Percentiles rank a stretch among this genome's conserved stretches.
Evolutionary conservation across 1,284 basidiomycete species (phyloP).

Genomic region (Papiliotrema terrestris): DNA sequence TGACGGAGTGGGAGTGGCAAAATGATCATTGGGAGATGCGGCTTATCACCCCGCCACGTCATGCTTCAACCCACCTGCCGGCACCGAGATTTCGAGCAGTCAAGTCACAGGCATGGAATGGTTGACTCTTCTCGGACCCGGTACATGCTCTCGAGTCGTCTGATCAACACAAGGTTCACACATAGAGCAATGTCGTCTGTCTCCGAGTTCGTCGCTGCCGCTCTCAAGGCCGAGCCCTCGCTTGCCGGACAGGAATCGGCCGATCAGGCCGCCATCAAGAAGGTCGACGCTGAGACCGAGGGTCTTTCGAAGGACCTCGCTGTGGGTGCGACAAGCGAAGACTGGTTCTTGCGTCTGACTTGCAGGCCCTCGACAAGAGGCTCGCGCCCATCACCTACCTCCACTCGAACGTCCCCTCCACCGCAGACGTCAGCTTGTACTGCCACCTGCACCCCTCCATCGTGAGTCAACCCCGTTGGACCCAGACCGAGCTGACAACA

Average conservation of each 20-base stretch:
- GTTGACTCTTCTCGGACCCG: neutral
- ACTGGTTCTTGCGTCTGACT: neutral
- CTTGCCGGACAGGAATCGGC: slow-evolving; percentile 38
- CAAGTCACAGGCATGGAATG: neutral
- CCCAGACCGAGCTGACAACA: slow-evolving; percentile 8
- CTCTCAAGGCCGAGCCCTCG: slow-evolving; percentile 38
- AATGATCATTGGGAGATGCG: neutral
- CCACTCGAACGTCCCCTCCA: slow-evolving; percentile 72
- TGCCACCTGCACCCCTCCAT: slow-evolving; percentile 72
- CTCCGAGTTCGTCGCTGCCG: slow-evolving; percentile 39
- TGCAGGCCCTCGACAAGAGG: slow-evolving; percentile 67
- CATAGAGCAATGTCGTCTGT: slow-evolving; percentile 34
- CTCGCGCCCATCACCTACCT: slow-evolving; percentile 75
- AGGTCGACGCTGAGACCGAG: slow-evolving; percentile 36
- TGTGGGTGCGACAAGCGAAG: slow-evolving; percentile 35
- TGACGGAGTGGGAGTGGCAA: neutral
- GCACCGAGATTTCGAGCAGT: neutral
- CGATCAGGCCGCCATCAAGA: slow-evolving; percentile 38
- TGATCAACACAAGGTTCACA: neutral
- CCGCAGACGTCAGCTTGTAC: slow-evolving; percentile 80
- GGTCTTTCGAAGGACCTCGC: slow-evolving; percentile 34
- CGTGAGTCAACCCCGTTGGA: slow-evolving; percentile 53
- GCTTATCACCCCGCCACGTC: neutral
- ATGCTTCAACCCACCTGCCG: neutral
- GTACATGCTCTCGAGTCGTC: neutral